Percentiles rank a stretch among this genome's conserved stretches.
These are phyloP conservation scores for Neurospora sp. DNA, from an alignment of 495 filamentous ascomycete genomes.

Conservation along the genomic window DNA sequence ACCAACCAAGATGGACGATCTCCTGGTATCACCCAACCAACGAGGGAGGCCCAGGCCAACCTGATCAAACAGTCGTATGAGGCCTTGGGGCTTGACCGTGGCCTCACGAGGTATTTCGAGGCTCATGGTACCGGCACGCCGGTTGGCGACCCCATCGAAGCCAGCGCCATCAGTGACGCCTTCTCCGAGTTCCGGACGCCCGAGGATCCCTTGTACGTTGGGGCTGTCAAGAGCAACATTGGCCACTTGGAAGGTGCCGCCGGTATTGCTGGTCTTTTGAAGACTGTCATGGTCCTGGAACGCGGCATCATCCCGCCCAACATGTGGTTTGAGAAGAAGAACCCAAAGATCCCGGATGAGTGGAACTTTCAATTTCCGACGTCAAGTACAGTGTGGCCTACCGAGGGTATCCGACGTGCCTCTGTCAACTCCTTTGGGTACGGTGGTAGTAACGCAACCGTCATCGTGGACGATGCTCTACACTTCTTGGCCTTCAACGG, in stretches of 20 bases:
- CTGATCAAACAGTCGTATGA: constrained; percentile 39
- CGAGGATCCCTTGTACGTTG: constrained; percentile 34
- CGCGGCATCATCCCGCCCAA: constrained; percentile 34
- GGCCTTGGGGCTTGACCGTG: constrained; percentile 31
- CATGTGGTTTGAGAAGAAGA: constrained; percentile 38
- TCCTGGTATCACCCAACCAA: constrained; percentile 48
- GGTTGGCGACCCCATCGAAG: constrained; percentile 9
- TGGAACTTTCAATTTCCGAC: background rate
- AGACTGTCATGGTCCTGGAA: constrained; percentile 38
- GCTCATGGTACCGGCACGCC: constrained; percentile 23
- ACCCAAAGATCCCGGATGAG: constrained; percentile 25
- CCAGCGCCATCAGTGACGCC: constrained; percentile 34
- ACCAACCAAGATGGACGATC: constrained; percentile 49
- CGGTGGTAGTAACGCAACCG: constrained; percentile 9
- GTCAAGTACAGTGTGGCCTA: background rate
- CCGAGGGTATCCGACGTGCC: background rate
- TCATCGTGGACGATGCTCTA: constrained; percentile 6
- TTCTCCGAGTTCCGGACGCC: constrained; percentile 18
- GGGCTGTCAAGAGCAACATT: constrained; percentile 45
- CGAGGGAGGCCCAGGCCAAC: constrained; percentile 35
- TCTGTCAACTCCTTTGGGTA: constrained; percentile 8
- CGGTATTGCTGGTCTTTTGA: constrained; percentile 44
- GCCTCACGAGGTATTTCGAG: constrained; percentile 36
- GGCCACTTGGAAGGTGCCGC: constrained; percentile 44
- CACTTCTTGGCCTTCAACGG: background rate